Percentiles rank a stretch among this genome's conserved stretches.
Evolutionary conservation across 345 rosid species (phyloP).

Genomic region (Brassica incana): DNA sequence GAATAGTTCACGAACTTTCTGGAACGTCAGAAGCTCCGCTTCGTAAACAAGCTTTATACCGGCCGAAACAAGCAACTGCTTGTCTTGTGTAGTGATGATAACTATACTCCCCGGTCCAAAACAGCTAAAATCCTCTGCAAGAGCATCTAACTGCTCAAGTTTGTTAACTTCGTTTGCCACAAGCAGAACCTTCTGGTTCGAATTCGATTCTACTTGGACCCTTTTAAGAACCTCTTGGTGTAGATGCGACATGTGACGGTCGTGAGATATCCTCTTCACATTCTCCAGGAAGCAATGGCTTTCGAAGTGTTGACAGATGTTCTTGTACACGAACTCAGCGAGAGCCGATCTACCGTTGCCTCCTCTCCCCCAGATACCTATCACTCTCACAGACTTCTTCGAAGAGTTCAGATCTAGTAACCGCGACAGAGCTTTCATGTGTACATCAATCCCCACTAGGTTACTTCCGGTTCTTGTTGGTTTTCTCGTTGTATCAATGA

Average conservation of each 20-base stretch:
- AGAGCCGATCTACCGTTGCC: conserved; percentile 26
- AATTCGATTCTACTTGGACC: background rate
- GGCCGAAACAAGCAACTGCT: conserved; percentile 11
- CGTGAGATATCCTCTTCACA: conserved; percentile 10
- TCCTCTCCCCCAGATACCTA: conserved; percentile 36
- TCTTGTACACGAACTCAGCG: conserved; percentile 6
- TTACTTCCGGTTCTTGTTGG: background rate
- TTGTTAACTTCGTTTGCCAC: conserved; percentile 23
- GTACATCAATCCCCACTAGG: conserved; percentile 35
- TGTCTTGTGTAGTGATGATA: conserved; percentile 36
- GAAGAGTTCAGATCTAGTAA: conserved; percentile 15
- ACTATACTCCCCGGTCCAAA: conserved; percentile 39
- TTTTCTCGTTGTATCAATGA: background rate
- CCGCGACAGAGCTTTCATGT: background rate
- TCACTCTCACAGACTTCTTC: conserved; percentile 5
- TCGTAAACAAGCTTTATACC: conserved; percentile 20
- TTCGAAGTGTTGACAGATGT: conserved; percentile 14
- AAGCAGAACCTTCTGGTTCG: conserved; percentile 31
- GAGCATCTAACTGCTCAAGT: conserved; percentile 25
- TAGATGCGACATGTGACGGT: conserved; percentile 3
- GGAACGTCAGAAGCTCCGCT: conserved; percentile 10
- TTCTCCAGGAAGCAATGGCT: conserved; percentile 25
- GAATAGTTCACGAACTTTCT: conserved; percentile 21
- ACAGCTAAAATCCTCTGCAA: conserved; percentile 28
- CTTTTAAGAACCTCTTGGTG: background rate